Evolutionary conservation across 805 yeast species (phyloP), one percentile per base, ranked within the genome.

Genomic region (Ascoidea tarda): DNA sequence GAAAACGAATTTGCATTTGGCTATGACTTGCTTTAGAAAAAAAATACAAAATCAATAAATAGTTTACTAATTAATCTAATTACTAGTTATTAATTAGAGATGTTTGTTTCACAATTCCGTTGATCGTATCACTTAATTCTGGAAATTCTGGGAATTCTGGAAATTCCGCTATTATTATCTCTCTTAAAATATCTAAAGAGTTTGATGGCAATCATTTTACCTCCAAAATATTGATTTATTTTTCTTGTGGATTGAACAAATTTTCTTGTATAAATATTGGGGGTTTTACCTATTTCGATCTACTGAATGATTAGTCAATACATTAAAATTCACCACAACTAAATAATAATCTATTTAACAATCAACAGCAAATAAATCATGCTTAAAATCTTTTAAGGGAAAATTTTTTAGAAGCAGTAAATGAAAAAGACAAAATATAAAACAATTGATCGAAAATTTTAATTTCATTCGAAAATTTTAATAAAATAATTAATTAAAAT

Each of bases 181-280:
- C 78, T 0, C 88, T 87, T 55, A 93, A 67, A 0, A 77, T 73
- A 55, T 81, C 86, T 71, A 57, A 90, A 74, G 53, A 77, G 74
- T 50, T 63, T 68, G 68, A 85, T 74, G 1, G 89, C 96, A 47
- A 69, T 61, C 77, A 87, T 79, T 65, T 87, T 87, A 4, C 96
- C 98, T 61, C 88, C 78, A 52, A 93, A 73, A 58, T 83, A 80
- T 61, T 95, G 96, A 62, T 93, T 93, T 48, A 89, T 81, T 59
- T 87, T 82, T 46, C 89, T 82, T n/a, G 93, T 84, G 44, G 91
- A 87, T 64, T 93, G 99, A 14, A 91, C 87, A 68, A 93, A 93
- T 68, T 93, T 99, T 64, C 99, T 77, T 0, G 98, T 89, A 66
- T 93, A 93, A 46, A 93, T 89, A 63, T 93, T 98, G 0, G 99